Evolutionary conservation across 2,329 filamentous ascomycete species (phyloP).

Genomic region (Fusarium coicis): DNA sequence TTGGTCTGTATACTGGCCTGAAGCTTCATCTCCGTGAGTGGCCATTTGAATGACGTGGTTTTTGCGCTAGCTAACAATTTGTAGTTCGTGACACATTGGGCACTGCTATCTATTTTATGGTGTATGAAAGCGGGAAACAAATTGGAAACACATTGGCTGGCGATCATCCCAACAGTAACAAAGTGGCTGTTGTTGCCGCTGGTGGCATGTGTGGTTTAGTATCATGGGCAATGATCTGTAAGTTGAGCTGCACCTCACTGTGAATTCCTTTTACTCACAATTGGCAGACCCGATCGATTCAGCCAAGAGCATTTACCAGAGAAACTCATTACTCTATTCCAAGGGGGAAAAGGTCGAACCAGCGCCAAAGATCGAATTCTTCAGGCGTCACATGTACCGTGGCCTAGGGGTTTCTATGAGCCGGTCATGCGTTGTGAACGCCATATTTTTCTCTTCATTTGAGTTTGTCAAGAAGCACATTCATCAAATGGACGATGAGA

Average conservation of each 20-base stretch:
- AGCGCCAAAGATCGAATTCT: conserved; percentile 80
- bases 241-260: conserved; percentile 59
- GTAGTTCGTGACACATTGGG: conserved; percentile 84
- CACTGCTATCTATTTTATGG: conserved; percentile 88
- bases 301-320: conserved; percentile 86
- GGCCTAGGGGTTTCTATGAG: conserved; percentile 86
- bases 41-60: background rate
- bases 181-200: conserved; percentile 80
- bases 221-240: conserved; percentile 82
- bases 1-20: conserved; percentile 84
- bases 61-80: conserved; percentile 3
- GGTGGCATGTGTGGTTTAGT: conserved; percentile 85
- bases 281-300: conserved; percentile 76
- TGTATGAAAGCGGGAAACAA: conserved; percentile 88
- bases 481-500: conserved; percentile 62
- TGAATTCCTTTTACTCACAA: conserved; percentile 7
- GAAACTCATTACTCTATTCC: conserved; percentile 78
- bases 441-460: conserved; percentile 90
- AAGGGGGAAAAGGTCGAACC: conserved; percentile 72
- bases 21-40: conserved; percentile 78
- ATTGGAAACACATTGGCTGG: conserved; percentile 78
- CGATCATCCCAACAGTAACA: conserved; percentile 78
- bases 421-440: conserved; percentile 84
- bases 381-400: conserved; percentile 82
- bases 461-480: conserved; percentile 82